A percentile compares a stretch with the other conserved stretches of the same genome.
Evolutionary conservation across 176 grass and related monocot species (phyloP).

Genomic region (Eleusine coracana): DNA sequence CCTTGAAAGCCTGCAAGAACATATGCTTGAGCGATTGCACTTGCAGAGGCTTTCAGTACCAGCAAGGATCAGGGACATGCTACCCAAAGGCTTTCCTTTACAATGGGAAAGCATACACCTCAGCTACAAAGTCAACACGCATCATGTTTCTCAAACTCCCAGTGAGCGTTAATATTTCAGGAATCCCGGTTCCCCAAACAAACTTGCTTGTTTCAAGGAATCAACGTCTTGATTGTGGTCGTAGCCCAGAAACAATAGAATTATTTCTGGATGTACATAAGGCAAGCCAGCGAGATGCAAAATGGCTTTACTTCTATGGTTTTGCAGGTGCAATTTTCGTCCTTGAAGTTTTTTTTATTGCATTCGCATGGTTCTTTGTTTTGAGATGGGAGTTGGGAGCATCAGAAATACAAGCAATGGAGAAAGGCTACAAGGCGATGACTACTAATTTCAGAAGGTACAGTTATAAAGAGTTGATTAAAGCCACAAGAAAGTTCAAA

Average conservation of each 20-base stretch:
- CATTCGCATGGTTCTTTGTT: conserved; percentile 8
- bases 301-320: conserved; percentile 18
- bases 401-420: conserved; percentile 10
- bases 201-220: conserved; percentile 1
- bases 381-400: conserved; percentile 20
- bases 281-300: not conserved
- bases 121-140: not conserved
- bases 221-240: not conserved
- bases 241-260: not conserved
- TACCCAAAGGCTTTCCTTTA: conserved; percentile 25
- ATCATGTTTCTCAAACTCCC: conserved; percentile 12
- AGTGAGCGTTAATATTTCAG: not conserved
- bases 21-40: conserved; percentile 23
- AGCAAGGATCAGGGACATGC: conserved; percentile 19
- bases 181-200: not conserved
- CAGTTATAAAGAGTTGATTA: conserved; percentile 21
- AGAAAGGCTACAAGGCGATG: conserved; percentile 17
- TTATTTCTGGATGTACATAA: not conserved
- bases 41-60: conserved; percentile 18
- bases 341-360: conserved; percentile 9
- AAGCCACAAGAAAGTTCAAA: conserved; percentile 19
- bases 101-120: not conserved
- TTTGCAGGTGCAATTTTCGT: conserved; percentile 27
- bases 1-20: conserved; percentile 10
- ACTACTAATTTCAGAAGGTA: conserved; percentile 29